These are phyloP conservation scores for Akebia trifoliata DNA, from an alignment of 164 flowering plant species.

Conservation along the genomic window DNA sequence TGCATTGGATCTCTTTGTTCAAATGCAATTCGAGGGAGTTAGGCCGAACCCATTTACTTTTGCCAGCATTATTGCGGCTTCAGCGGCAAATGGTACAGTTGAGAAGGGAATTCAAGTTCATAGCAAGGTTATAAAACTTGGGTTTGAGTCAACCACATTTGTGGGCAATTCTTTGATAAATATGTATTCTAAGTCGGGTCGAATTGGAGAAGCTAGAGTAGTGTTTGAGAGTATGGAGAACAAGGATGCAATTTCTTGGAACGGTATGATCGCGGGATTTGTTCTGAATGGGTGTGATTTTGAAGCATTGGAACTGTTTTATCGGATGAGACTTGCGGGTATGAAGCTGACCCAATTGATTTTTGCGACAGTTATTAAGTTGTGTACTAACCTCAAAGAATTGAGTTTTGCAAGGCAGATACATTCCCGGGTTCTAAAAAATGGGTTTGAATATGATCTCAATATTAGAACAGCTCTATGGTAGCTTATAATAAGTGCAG, in stretches of 20 bases:
- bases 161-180: constrained; percentile 75
- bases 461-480: constrained; percentile 57
- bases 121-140: constrained; percentile 52
- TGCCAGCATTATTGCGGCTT: constrained; percentile 57
- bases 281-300: constrained; percentile 48
- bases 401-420: constrained; percentile 56
- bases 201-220: constrained; percentile 40
- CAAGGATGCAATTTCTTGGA: constrained; percentile 65
- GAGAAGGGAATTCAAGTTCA: constrained; percentile 54
- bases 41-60: constrained; percentile 71
- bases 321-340: constrained; percentile 49
- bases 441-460: constrained; percentile 39
- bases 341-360: constrained; percentile 37
- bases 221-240: constrained; percentile 49
- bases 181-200: constrained; percentile 64
- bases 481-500: constrained; percentile 56
- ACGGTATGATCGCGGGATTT: constrained; percentile 65
- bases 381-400: constrained; percentile 51
- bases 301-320: constrained; percentile 56
- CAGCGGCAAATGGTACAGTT: constrained; percentile 38
- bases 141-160: constrained; percentile 34
- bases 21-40: constrained; percentile 53
- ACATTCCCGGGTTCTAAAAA: constrained; percentile 53
- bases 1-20: constrained; percentile 35
- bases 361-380: constrained; percentile 49